A percentile compares a stretch with the other conserved stretches of the same genome.
Conservation (phyloP, 2,329 filamentous ascomycete species). For the Teratosphaeria nubilosa region DNA sequence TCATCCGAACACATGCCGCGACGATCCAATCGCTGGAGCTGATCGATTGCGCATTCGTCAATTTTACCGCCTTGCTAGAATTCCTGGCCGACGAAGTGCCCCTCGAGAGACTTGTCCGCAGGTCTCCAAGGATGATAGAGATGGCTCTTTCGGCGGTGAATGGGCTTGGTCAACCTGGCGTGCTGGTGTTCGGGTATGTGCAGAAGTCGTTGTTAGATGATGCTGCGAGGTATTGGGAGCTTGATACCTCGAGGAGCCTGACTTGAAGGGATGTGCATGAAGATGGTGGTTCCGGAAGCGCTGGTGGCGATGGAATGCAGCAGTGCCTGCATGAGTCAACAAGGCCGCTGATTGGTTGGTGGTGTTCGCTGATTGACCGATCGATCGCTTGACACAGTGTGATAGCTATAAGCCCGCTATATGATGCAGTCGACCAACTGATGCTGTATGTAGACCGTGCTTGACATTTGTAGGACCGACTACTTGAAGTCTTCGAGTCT, state of each 20-base stretch:
- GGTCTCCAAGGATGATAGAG: not conserved
- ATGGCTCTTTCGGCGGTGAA: not conserved
- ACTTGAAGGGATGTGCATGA: too few relatives aligned
- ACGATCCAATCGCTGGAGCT: not conserved
- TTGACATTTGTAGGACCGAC: too few relatives aligned
- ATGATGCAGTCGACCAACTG: too few relatives aligned
- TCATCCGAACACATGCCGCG: not conserved
- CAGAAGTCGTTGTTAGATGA: not conserved
- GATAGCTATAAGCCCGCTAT: too few relatives aligned
- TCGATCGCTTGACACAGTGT: too few relatives aligned
- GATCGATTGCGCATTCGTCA: not conserved
- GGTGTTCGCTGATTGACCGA: too few relatives aligned
- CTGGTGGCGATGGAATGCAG: too few relatives aligned
- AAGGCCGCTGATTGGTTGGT: too few relatives aligned
- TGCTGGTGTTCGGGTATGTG: not conserved
- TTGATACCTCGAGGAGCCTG: not conserved
- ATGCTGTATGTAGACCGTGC: too few relatives aligned
- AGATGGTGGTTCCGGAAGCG: too few relatives aligned
- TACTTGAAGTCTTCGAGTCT: too few relatives aligned
- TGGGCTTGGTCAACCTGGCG: not conserved
- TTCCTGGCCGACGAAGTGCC: not conserved
- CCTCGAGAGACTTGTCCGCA: not conserved
- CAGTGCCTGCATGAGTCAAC: too few relatives aligned
- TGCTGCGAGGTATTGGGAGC: not conserved
- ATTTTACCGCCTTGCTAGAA: not conserved